Evolutionary conservation across 108 stramenopile genomes (phyloP).

Genomic region (Nitzschia inconspicua): DNA sequence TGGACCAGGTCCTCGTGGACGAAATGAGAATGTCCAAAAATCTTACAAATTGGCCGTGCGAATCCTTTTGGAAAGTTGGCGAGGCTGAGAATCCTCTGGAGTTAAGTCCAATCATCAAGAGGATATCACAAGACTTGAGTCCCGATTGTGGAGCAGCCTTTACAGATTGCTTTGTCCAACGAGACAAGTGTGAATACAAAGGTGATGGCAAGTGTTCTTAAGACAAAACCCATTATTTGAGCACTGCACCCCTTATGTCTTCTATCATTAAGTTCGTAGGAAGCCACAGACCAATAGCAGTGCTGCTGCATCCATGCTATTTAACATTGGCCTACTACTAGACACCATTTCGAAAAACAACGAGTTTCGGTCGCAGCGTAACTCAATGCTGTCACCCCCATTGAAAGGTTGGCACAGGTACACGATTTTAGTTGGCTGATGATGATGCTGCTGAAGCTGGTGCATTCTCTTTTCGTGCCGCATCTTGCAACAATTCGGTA

Average conservation of each 20-base stretch:
- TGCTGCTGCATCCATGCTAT: no score
- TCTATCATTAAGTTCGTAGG: not conserved
- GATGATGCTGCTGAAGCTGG: slow-evolving; percentile 18
- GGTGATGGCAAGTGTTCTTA: slow-evolving; percentile 60
- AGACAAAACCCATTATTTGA: not conserved
- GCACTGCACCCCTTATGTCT: not conserved
- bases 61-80: slow-evolving; percentile 70
- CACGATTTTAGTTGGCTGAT: no score
- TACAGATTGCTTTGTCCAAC: slow-evolving; percentile 57
- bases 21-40: slow-evolving; percentile 58
- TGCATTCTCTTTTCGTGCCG: slow-evolving; percentile 93
- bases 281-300: no score
- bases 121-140: slow-evolving; percentile 42
- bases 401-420: no score
- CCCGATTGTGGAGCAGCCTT: slow-evolving; percentile 66
- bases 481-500: slow-evolving; percentile 97
- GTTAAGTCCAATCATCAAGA: slow-evolving; percentile 16
- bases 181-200: slow-evolving; percentile 68
- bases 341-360: no score
- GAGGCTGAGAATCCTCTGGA: slow-evolving; percentile 16
- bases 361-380: no score
- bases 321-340: no score
- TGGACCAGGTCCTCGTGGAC: slow-evolving; percentile 48
- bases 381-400: no score
- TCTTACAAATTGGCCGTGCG: slow-evolving; percentile 72